Conservation (phyloP, 148 eudicot genomes). For the Arctostaphylos glauca region DNA sequence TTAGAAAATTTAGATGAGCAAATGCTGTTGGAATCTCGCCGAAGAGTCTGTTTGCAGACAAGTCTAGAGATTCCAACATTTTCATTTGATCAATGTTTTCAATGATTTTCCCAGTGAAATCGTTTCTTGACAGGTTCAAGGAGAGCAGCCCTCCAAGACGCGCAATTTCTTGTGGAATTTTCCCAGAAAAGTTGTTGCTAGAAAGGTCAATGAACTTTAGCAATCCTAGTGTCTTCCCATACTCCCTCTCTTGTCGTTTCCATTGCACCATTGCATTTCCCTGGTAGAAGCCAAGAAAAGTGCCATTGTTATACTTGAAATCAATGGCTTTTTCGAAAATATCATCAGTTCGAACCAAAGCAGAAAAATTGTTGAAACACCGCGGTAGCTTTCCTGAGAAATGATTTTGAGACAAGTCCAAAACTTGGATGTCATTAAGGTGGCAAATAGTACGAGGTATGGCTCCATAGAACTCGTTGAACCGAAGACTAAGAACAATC, state of each 20-base stretch:
- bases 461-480: slow-evolving; percentile 16
- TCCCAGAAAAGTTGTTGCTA: slow-evolving; percentile 18
- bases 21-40: slow-evolving; percentile 31
- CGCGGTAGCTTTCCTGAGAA: slow-evolving; percentile 20
- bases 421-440: neutral
- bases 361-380: neutral
- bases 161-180: slow-evolving; percentile 16
- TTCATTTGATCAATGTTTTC: slow-evolving; percentile 18
- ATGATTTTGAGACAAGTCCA: slow-evolving; percentile 19
- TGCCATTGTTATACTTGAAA: neutral
- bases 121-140: slow-evolving; percentile 30
- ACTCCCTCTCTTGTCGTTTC: slow-evolving; percentile 20
- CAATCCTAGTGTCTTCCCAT: neutral
- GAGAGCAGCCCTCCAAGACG: slow-evolving; percentile 17
- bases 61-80: slow-evolving; percentile 21
- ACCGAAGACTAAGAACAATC: slow-evolving; percentile 14
- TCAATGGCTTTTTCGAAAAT: fast-evolving
- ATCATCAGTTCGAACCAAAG: neutral
- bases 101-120: slow-evolving; percentile 18
- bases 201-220: slow-evolving; percentile 30
- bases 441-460: slow-evolving; percentile 3
- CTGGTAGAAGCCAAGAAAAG: neutral
- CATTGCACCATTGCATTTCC: slow-evolving; percentile 10
- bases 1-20: slow-evolving; percentile 15
- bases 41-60: slow-evolving; percentile 24